phyloP scores from a whole-genome alignment of 208 protist genomes.

The Plasmodiophora brassicae region DNA sequence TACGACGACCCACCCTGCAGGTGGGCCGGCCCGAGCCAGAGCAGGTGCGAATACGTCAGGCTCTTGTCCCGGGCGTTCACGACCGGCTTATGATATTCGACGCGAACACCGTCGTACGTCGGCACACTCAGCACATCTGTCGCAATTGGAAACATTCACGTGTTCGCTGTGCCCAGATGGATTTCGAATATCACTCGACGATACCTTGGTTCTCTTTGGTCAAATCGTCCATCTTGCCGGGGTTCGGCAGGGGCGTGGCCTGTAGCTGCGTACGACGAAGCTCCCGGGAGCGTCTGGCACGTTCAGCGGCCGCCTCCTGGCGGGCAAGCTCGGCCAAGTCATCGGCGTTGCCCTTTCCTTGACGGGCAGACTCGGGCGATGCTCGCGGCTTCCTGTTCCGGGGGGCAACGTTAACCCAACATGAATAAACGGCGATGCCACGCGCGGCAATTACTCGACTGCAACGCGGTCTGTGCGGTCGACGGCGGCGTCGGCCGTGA shows the following conservation, averaged over 20 bases:
- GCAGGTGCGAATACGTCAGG: constrained; percentile 24
- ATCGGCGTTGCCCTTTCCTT: no score
- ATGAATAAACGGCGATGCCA: no score
- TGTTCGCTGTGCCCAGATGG: background rate
- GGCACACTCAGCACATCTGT: background rate
- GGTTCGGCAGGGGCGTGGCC: background rate
- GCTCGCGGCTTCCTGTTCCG: no score
- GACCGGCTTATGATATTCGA: constrained; percentile 29
- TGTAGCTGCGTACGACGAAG: background rate
- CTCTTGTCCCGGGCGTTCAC: background rate
- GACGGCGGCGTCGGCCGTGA: no score
- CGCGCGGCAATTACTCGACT: no score
- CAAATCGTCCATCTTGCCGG: constrained; percentile 9
- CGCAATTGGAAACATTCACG: background rate
- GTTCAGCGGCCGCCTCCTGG: background rate
- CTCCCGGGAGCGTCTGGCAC: background rate
- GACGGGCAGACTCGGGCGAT: no score
- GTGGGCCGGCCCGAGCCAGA: background rate
- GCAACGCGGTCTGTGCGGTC: no score
- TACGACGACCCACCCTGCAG: background rate
- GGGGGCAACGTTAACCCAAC: no score
- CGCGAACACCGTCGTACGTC: background rate
- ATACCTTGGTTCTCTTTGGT: background rate
- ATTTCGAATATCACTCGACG: background rate
- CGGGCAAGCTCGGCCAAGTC: no score